A percentile compares a stretch with the other conserved stretches of the same genome.
These are phyloP conservation scores for Lepidium didymum DNA, from an alignment of 345 rosid species.

Conservation along the genomic window DNA sequence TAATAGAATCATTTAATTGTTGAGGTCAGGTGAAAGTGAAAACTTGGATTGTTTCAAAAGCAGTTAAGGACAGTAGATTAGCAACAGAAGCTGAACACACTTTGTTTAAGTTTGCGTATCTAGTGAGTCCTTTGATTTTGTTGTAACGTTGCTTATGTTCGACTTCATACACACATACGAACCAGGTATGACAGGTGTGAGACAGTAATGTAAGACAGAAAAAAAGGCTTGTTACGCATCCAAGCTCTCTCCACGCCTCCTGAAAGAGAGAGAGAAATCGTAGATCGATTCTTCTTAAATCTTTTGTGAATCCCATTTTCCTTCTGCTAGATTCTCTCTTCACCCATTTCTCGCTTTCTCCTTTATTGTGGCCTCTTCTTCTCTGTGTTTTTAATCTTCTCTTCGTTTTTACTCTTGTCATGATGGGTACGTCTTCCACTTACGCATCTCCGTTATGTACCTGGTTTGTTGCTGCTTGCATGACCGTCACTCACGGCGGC, in stretches of 20 bases:
- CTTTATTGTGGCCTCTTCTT: not conserved
- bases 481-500: conserved; percentile 52
- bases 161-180: not conserved
- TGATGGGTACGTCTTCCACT: conserved; percentile 39
- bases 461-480: conserved; percentile 83
- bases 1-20: not conserved
- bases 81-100: not conserved
- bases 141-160: not conserved
- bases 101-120: not conserved
- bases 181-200: conserved; percentile 1
- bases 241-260: conserved; percentile 18
- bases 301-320: conserved; percentile 5
- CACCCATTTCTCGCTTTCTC: conserved; percentile 20
- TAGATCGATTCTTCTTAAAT: conserved; percentile 23
- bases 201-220: not conserved
- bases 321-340: conserved; percentile 30
- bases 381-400: too few species aligned
- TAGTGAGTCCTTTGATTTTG: not conserved
- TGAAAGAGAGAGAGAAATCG: conserved; percentile 18
- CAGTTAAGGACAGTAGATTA: not conserved
- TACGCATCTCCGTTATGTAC: conserved; percentile 74
- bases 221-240: conserved; percentile 28
- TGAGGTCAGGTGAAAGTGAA: not conserved
- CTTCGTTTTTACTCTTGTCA: conserved; percentile 4
- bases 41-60: not conserved